Evolutionary conservation across 148 eudicot species (phyloP).

Genomic region (Agrostemma githago): DNA sequence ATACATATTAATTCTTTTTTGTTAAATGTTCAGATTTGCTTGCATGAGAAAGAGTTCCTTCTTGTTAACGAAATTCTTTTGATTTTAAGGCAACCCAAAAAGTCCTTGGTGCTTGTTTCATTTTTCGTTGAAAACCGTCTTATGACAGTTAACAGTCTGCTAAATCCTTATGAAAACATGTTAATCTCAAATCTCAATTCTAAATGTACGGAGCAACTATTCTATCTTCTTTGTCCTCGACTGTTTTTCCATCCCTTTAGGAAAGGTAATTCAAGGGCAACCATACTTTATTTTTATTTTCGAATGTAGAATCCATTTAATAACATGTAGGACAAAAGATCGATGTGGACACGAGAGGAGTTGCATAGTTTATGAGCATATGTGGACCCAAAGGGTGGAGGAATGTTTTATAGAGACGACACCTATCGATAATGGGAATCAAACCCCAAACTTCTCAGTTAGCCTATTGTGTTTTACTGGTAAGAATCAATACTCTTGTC

Average conservation of each 20-base stretch:
- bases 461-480: constrained; percentile 24
- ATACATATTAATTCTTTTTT: constrained; percentile 28
- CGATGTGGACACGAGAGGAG: constrained; percentile 29
- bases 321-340: constrained; percentile 21
- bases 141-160: neutral
- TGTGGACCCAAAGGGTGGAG: constrained; percentile 14
- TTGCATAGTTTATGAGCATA: constrained; percentile 25
- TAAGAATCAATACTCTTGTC: constrained; percentile 19
- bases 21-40: constrained; percentile 23
- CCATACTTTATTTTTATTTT: neutral
- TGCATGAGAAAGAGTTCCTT: constrained; percentile 23
- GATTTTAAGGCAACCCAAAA: constrained; percentile 1
- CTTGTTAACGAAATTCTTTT: constrained; percentile 7
- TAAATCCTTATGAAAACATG: neutral
- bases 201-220: neutral
- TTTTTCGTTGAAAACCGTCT: neutral
- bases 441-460: constrained; percentile 21
- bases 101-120: constrained; percentile 2
- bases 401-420: constrained; percentile 22
- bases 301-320: constrained; percentile 23
- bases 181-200: neutral
- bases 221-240: neutral
- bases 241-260: neutral
- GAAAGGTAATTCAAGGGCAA: neutral
- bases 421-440: constrained; percentile 26